A percentile compares a stretch with the other conserved stretches of the same genome.
phyloP scores from a whole-genome alignment of 495 filamentous ascomycete genomes.

The Penicillium silybi region DNA sequence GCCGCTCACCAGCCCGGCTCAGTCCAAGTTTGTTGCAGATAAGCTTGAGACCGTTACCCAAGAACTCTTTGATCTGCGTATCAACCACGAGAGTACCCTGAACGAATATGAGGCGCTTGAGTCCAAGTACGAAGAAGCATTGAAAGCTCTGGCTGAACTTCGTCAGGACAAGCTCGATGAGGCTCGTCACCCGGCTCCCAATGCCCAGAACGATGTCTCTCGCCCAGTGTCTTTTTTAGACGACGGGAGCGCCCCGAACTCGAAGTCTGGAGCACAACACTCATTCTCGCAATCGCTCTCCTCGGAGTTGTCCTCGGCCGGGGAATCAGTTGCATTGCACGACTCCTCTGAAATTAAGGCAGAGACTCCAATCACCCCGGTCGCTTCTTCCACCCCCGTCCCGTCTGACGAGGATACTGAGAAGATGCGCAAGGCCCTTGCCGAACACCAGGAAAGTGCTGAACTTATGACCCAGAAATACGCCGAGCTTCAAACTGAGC shows the following conservation, averaged over 20 bases:
- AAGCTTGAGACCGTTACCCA: slow-evolving; percentile 90
- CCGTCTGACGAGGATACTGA: slow-evolving; percentile 60
- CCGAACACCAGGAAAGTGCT: slow-evolving; percentile 74
- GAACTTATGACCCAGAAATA: slow-evolving; percentile 71
- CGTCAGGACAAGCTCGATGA: slow-evolving; percentile 81
- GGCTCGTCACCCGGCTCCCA: slow-evolving; percentile 58
- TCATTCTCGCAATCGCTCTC: slow-evolving; percentile 93
- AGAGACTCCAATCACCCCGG: slow-evolving; percentile 14
- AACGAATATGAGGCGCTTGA: slow-evolving; percentile 78
- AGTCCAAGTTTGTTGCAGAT: slow-evolving; percentile 82
- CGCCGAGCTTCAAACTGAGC: slow-evolving; percentile 71
- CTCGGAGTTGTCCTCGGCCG: slow-evolving; percentile 91
- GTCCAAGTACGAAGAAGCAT: slow-evolving; percentile 85
- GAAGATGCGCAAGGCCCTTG: slow-evolving; percentile 60
- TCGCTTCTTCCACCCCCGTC: slow-evolving; percentile 14
- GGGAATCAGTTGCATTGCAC: slow-evolving; percentile 69
- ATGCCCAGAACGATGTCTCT: slow-evolving; percentile 49
- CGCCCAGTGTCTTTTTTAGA: slow-evolving; percentile 92
- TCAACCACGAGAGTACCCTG: slow-evolving; percentile 83
- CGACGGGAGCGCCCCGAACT: slow-evolving; percentile 63
- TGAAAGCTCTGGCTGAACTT: slow-evolving; percentile 74
- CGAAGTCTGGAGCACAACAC: slow-evolving; percentile 71
- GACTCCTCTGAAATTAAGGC: slow-evolving; percentile 51
- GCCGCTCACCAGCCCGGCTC: slow-evolving; percentile 63
- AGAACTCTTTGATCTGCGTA: slow-evolving; percentile 84